Percentiles rank a stretch among this genome's conserved stretches.
phyloP scores from a whole-genome alignment of 305 asterid species.

The Striga hermonthica region DNA sequence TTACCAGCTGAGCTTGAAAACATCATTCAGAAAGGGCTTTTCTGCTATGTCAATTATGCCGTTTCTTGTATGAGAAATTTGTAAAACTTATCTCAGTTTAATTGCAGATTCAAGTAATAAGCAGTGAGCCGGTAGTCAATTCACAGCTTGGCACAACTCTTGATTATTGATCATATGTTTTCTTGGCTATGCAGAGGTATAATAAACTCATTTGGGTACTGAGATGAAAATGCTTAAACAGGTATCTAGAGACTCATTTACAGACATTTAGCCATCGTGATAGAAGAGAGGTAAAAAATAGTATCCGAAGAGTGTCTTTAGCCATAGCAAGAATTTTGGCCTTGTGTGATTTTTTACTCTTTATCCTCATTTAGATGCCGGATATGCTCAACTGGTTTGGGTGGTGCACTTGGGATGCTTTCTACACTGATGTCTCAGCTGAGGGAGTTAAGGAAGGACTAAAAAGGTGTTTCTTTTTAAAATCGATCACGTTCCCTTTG shows the following conservation, averaged over 20 bases:
- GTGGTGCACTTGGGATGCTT: conserved; percentile 98
- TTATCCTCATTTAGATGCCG: conserved; percentile 56
- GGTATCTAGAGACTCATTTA: conserved; percentile 57
- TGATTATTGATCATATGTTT: no score
- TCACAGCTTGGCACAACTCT: no score
- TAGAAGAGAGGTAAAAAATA: conserved; percentile 50
- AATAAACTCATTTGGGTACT: not conserved
- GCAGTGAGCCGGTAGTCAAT: no score
- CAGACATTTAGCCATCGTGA: conserved; percentile 77
- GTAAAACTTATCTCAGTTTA: no score
- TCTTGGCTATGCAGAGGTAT: not conserved
- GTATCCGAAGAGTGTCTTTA: not conserved
- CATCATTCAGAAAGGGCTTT: no score
- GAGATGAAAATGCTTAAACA: conserved; percentile 31
- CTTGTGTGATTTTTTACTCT: conserved; percentile 24
- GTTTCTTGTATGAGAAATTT: no score
- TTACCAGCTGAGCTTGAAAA: no score
- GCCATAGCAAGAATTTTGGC: conserved; percentile 11
- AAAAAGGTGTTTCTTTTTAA: conserved; percentile 40
- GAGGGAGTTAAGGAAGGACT: conserved; percentile 79
- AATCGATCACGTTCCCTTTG: conserved; percentile 16
- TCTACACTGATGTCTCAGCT: conserved; percentile 76
- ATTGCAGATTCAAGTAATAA: no score
- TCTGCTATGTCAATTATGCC: no score
- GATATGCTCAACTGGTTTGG: conserved; percentile 93